These are phyloP conservation scores for Penicillium daleae DNA, from an alignment of 495 filamentous ascomycete species.

Conservation along the genomic window DNA sequence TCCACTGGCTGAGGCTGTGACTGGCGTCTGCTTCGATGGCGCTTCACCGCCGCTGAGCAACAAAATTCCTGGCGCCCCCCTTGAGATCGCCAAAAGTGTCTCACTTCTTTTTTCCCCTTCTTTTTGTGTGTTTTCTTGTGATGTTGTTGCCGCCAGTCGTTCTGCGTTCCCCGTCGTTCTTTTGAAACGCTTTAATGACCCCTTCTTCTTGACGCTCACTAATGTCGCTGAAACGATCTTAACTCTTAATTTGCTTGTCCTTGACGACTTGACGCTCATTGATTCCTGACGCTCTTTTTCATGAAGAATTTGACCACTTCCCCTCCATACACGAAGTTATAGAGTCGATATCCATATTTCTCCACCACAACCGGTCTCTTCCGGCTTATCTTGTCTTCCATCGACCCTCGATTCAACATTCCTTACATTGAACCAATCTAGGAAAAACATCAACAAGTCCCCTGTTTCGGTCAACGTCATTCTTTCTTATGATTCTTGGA, in stretches of 20 bases:
- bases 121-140: slow-evolving; percentile 21
- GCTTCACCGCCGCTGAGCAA: slow-evolving; percentile 45
- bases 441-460: slow-evolving; percentile 29
- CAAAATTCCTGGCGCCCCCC: slow-evolving; percentile 36
- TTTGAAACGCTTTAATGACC: slow-evolving; percentile 44
- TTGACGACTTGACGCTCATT: slow-evolving; percentile 29
- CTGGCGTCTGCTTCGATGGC: slow-evolving; percentile 8
- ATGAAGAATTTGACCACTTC: slow-evolving; percentile 19
- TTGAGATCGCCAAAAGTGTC: slow-evolving; percentile 33
- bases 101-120: slow-evolving; percentile 28
- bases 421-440: slow-evolving; percentile 30
- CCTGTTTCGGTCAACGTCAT: slow-evolving; percentile 19
- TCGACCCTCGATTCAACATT: slow-evolving; percentile 35
- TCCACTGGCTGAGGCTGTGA: not conserved
- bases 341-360: slow-evolving; percentile 14
- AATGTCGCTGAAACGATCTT: slow-evolving; percentile 24
- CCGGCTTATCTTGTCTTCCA: not conserved
- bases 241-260: slow-evolving; percentile 22
- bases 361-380: not conserved
- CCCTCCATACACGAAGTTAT: slow-evolving; percentile 13
- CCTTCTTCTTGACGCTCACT: slow-evolving; percentile 15
- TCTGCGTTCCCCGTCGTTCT: slow-evolving; percentile 36
- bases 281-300: slow-evolving; percentile 27
- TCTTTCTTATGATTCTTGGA: slow-evolving; percentile 17
- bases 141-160: slow-evolving; percentile 38